A percentile compares a stretch with the other conserved stretches of the same genome.
Conservation (phyloP, 2,329 filamentous ascomycete genomes). For the Scopulariopsis brevicaulis region DNA sequence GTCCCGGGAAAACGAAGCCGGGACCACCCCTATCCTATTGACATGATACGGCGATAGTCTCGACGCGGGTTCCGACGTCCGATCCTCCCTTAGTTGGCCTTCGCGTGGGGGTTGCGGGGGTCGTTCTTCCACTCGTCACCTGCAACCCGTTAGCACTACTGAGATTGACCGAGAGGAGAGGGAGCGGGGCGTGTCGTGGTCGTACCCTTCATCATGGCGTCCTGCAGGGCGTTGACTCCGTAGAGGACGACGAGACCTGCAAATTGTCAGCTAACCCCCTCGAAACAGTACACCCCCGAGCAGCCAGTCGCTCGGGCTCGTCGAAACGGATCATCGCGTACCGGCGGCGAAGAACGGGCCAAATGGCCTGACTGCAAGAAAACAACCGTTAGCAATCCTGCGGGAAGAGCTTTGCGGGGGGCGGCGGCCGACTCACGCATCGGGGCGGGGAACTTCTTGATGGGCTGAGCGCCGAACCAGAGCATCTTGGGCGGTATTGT, state of each 20-base stretch:
- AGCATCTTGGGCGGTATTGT: slow-evolving; percentile 51
- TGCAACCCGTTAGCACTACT: slow-evolving; percentile 24
- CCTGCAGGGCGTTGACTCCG: slow-evolving; percentile 79
- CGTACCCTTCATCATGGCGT: slow-evolving; percentile 66
- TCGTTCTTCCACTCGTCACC: slow-evolving; percentile 96
- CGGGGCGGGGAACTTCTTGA: slow-evolving; percentile 74
- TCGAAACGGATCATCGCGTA: slow-evolving; percentile 31
- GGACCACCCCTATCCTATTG: neutral
- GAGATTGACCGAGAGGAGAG: neutral
- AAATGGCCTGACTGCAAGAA: slow-evolving; percentile 67
- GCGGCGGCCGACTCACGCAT: slow-evolving; percentile 49
- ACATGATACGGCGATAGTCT: neutral
- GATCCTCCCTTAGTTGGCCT: slow-evolving; percentile 10
- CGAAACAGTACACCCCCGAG: neutral
- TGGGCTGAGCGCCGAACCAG: slow-evolving; percentile 52
- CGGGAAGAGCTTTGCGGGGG: neutral
- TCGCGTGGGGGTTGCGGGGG: slow-evolving; percentile 67
- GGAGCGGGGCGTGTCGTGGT: neutral
- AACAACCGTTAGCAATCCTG: slow-evolving; percentile 13
- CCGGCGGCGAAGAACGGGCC: slow-evolving; percentile 89
- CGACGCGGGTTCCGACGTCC: neutral
- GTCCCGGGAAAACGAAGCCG: neutral
- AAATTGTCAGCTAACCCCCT: slow-evolving; percentile 4
- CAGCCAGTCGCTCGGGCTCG: neutral
- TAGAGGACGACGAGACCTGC: slow-evolving; percentile 77